These are phyloP conservation scores for Neurospora terricola DNA, from an alignment of 495 filamentous ascomycete species.

Conservation along the genomic window DNA sequence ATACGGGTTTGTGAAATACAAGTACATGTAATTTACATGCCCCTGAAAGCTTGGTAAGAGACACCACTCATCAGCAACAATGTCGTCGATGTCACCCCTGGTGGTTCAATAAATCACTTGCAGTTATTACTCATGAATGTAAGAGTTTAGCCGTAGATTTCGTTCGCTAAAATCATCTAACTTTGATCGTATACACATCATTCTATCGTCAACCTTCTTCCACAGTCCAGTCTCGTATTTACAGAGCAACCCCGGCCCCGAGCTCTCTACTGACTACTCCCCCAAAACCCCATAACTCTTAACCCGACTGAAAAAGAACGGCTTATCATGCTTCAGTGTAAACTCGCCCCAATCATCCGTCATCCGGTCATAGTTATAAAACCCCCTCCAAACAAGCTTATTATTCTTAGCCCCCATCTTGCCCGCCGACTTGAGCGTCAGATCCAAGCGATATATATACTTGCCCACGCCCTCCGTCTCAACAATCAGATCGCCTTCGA, in stretches of 20 bases:
- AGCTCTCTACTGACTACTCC: background rate
- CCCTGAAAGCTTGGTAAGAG: background rate
- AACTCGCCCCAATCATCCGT: constrained; percentile 91
- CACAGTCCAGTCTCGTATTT: background rate
- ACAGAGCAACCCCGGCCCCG: background rate
- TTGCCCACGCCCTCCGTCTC: constrained; percentile 78
- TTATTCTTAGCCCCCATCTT: constrained; percentile 53
- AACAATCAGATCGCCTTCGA: constrained; percentile 63
- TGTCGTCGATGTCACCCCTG: background rate
- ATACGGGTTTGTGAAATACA: background rate
- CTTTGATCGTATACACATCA: background rate
- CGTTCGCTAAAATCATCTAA: background rate
- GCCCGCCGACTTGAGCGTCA: constrained; percentile 53
- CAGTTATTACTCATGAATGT: background rate
- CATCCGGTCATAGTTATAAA: constrained; percentile 81
- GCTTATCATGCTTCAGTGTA: constrained; percentile 67
- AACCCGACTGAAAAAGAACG: constrained; percentile 84
- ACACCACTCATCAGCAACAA: background rate
- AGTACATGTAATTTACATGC: background rate
- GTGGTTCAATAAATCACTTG: background rate
- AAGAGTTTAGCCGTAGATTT: background rate
- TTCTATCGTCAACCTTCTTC: background rate
- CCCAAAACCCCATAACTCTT: constrained; percentile 51
- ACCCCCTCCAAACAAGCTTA: constrained; percentile 80
- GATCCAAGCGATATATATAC: constrained; percentile 72